Base-by-base conservation (phyloP, 495 filamentous ascomycete genomes). In the Penicillium silybi region DNA sequence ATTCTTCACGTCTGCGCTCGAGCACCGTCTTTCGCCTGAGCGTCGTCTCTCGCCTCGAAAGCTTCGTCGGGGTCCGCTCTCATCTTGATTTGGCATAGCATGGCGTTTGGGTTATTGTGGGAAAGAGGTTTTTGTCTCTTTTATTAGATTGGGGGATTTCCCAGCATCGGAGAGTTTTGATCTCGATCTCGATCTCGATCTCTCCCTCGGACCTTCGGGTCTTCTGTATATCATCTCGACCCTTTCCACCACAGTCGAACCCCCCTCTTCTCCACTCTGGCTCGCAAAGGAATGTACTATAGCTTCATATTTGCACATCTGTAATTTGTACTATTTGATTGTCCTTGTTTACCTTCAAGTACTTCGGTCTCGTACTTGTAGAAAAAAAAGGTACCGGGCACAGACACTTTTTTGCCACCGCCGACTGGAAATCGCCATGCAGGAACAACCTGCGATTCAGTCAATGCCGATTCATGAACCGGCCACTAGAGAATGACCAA, bases 81-180 rank as follows among this genome's bases (percentile, higher is more conserved):
- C 50, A 64, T 66, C 62, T 60, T 60, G 60, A 59, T 65, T 61
- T 65, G 63, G 72, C 74, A 77, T 77, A 77, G 74, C 74, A 77
- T 69, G 74, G 74, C 72, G 74, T 77, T 75, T 65, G 56, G 69
- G 59, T 63, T 68, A 55, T 58, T 61, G 62, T 48, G 46, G 54
- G 63, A 65, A 59, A 63, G 55, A 59, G 40, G 52, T 46, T 53
- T 51, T 25, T 53, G 29, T 32, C 29, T 32, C 29, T 32, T 15
- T 32, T 32, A 32, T 32, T 32, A 32, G 29, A 32, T 32, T 32
- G 29, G 11, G 10, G 29, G 29, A 32, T 32, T 34, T 40, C 25
- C 39, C 19, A 32, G 54, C 32, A 34, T 41, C 10, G 7, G 34
- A 22, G 46, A 40, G 46, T 48, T 26, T 7, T 49, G 26, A 29